phyloP scores from a whole-genome alignment of 2,329 filamentous ascomycete species.

The Stemphylium vesicarium region DNA sequence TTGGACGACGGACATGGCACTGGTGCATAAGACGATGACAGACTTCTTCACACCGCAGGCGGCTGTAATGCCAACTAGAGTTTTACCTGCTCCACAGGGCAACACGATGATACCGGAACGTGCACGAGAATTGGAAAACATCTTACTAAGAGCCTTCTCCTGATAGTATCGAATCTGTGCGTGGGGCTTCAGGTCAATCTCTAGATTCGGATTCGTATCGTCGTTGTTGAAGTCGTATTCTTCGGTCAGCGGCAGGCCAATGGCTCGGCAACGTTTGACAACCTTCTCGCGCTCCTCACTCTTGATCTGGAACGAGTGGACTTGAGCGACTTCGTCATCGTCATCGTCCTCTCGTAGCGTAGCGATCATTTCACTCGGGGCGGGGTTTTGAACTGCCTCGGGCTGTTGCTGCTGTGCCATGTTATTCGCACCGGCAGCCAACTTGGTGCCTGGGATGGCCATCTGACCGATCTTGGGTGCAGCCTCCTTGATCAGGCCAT shows the following conservation, averaged over 20 bases:
- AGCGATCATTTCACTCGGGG: conserved; percentile 68
- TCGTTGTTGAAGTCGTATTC: conserved; percentile 98
- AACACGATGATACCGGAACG: conserved; percentile 97
- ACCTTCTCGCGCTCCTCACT: conserved; percentile 83
- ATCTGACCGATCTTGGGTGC: conserved; percentile 86
- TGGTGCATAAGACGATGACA: conserved; percentile 92
- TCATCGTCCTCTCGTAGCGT: conserved; percentile 72
- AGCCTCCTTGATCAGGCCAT: conserved; percentile 76
- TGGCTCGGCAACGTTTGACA: conserved; percentile 84
- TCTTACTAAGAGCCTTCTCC: conserved; percentile 96
- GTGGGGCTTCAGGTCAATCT: conserved; percentile 89
- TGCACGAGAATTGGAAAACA: conserved; percentile 98
- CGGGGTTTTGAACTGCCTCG: conserved; percentile 39
- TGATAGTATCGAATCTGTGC: conserved; percentile 94
- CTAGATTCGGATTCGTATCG: conserved; percentile 83
- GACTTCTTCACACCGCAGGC: conserved; percentile 98
- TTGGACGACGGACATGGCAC: conserved; percentile 96
- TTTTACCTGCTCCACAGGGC: conserved; percentile 96
- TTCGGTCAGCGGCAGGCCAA: conserved; percentile 87
- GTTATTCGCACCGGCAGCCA: conserved; percentile 86
- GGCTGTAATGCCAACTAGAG: conserved; percentile 95
- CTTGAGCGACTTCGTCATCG: conserved; percentile 84
- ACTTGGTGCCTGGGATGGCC: conserved; percentile 92
- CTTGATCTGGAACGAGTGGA: conserved; percentile 91
- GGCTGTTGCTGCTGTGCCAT: conserved; percentile 50